Evolutionary conservation across 148 eudicot species (phyloP).

Genomic region (Rhododendron williamsianum): DNA sequence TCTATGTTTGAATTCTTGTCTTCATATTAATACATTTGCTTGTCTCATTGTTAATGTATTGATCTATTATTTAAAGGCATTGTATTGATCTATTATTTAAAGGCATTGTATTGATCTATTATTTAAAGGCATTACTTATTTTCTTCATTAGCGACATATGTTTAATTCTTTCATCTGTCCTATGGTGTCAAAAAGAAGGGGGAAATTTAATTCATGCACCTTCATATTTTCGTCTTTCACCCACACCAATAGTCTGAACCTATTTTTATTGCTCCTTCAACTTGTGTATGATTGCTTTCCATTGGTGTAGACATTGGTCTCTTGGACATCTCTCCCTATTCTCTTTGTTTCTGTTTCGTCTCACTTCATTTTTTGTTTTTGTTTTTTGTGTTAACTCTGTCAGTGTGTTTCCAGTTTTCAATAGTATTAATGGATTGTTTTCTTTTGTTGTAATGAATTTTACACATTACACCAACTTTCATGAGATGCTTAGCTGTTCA

Average conservation of each 20-base stretch:
- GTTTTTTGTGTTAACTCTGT: not conserved
- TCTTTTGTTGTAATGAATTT: not conserved
- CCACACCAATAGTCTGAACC: not conserved
- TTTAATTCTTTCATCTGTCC: not conserved
- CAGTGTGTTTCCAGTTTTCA: not conserved
- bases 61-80: not conserved
- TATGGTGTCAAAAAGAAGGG: not conserved
- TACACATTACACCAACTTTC: not conserved
- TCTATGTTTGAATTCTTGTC: not conserved
- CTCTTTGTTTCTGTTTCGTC: not conserved
- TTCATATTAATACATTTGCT: not conserved
- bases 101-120: not conserved
- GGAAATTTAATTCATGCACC: not conserved
- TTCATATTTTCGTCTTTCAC: not conserved
- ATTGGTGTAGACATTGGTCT: constrained; percentile 2
- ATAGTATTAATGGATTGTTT: not conserved
- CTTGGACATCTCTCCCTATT: not conserved
- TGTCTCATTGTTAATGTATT: not conserved
- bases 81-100: not conserved
- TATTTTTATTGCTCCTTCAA: not conserved
- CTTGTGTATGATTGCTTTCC: not conserved
- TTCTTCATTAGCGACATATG: not conserved
- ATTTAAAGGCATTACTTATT: not conserved
- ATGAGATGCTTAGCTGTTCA: not conserved
- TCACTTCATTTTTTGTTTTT: not conserved